These are phyloP conservation scores for Magnaporthiopsis rhizophila DNA, from an alignment of 2,329 filamentous ascomycete species.

Conservation along the genomic window DNA sequence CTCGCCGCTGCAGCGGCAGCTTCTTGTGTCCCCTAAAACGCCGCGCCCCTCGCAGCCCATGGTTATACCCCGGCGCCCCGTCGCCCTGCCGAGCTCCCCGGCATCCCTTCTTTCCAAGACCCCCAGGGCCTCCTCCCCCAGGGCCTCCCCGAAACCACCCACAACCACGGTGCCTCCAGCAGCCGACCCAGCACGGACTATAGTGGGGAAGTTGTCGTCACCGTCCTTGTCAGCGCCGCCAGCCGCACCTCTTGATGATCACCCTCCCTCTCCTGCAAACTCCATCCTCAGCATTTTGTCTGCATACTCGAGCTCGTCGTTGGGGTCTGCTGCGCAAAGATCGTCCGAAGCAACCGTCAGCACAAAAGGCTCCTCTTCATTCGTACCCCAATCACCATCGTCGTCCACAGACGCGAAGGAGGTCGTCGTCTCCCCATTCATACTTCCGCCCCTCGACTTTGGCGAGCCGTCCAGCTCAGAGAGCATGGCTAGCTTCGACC, in stretches of 20 bases:
- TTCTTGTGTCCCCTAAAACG: conserved; percentile 16
- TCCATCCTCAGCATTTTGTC: conserved; percentile 49
- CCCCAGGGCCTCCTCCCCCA: neutral
- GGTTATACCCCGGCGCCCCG: conserved; percentile 30
- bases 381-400: conserved; percentile 9
- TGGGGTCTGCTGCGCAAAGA: conserved; percentile 30
- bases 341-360: conserved; percentile 31
- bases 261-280: conserved; percentile 30
- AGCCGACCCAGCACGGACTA: neutral
- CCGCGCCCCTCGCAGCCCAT: conserved; percentile 18
- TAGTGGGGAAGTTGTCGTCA: neutral
- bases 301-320: conserved; percentile 42
- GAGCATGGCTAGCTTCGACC: conserved; percentile 10
- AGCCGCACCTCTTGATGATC: neutral
- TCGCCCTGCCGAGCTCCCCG: conserved; percentile 11
- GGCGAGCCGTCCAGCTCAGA: conserved; percentile 4
- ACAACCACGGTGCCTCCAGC: neutral
- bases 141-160: conserved; percentile 1
- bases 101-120: neutral
- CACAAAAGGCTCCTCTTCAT: conserved; percentile 27
- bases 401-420: neutral
- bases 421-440: neutral
- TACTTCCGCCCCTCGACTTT: conserved; percentile 1
- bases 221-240: neutral
- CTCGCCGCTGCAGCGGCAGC: conserved; percentile 18